phyloP scores from a whole-genome alignment of 2,329 filamentous ascomycete species.

The Trichoderma citrinoviride region DNA sequence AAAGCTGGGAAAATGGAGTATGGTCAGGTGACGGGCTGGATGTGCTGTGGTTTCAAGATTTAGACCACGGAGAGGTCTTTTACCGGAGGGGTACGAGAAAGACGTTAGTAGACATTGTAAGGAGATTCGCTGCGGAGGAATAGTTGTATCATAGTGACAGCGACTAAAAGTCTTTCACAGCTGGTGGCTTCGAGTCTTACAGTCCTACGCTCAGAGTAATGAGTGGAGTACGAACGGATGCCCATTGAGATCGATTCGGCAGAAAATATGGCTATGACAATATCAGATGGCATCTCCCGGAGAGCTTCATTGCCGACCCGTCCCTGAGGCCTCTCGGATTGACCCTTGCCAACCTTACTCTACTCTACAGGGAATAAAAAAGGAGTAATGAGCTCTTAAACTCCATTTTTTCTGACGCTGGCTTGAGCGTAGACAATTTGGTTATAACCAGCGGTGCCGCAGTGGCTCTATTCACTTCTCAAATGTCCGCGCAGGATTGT shows the following conservation, averaged over 20 bases:
- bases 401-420: slow-evolving; percentile 18
- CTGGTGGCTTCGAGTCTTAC: not conserved
- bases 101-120: slow-evolving; percentile 34
- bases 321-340: slow-evolving; percentile 24
- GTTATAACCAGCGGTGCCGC: not conserved
- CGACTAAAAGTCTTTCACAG: not conserved
- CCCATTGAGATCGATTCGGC: slow-evolving; percentile 29
- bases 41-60: slow-evolving; percentile 51
- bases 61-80: slow-evolving; percentile 58
- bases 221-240: slow-evolving; percentile 30
- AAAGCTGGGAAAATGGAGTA: slow-evolving; percentile 23
- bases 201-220: not conserved
- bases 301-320: slow-evolving; percentile 28
- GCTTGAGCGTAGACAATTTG: slow-evolving; percentile 21
- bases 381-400: slow-evolving; percentile 25
- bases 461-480: not conserved
- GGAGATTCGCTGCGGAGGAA: slow-evolving; percentile 21
- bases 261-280: slow-evolving; percentile 26
- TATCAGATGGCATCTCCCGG: slow-evolving; percentile 29
- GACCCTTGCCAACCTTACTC: slow-evolving; percentile 24
- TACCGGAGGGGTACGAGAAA: slow-evolving; percentile 35
- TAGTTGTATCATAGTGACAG: slow-evolving; percentile 3
- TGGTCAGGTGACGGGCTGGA: slow-evolving; percentile 45
- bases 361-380: slow-evolving; percentile 27
- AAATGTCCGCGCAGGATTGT: not conserved